A percentile compares a stretch with the other conserved stretches of the same genome.
These are phyloP conservation scores for Furcasterigmium sp. DNA, from an alignment of 2,329 filamentous ascomycete genomes.

Conservation along the genomic window DNA sequence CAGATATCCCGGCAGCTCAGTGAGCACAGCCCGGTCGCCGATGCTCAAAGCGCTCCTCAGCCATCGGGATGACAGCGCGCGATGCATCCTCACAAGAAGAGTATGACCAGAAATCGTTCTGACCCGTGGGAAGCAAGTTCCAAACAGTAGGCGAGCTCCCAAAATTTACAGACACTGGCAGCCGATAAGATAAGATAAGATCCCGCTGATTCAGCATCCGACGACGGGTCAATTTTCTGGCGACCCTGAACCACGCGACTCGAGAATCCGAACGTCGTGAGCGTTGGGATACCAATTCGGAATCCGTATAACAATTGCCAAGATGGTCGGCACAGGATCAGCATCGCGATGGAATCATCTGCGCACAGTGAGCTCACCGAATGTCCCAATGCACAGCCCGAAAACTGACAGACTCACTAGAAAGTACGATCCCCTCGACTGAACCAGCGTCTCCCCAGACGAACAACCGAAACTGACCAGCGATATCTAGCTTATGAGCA, in stretches of 20 bases:
- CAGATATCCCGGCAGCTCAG: conserved; percentile 41
- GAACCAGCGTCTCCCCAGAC: conserved; percentile 3
- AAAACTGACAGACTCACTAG: conserved; percentile 9
- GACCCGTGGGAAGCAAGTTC: not conserved
- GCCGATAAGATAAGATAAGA: conserved; percentile 1
- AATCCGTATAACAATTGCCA: conserved; percentile 13
- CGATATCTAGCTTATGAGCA: conserved; percentile 57
- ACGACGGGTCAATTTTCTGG: conserved; percentile 12
- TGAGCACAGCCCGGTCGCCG: conserved; percentile 25
- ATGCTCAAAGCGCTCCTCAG: conserved; percentile 36
- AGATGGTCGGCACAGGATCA: conserved; percentile 36
- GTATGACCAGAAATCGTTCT: not conserved
- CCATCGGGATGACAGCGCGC: conserved; percentile 35
- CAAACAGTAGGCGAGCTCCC: not conserved
- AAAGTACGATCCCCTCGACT: conserved; percentile 10
- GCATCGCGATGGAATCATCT: conserved; percentile 63
- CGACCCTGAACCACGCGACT: conserved; percentile 1
- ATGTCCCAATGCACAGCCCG: not conserved
- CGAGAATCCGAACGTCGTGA: conserved; percentile 1
- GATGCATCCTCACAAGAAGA: conserved; percentile 31
- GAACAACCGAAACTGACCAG: conserved; percentile 18
- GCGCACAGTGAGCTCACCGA: conserved; percentile 53
- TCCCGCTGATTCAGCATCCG: conserved; percentile 1
- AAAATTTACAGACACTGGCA: conserved; percentile 1
- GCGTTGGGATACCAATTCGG: conserved; percentile 1